Conservation (phyloP, 2,329 filamentous ascomycete genomes). For the Colletotrichum simmondsii region DNA sequence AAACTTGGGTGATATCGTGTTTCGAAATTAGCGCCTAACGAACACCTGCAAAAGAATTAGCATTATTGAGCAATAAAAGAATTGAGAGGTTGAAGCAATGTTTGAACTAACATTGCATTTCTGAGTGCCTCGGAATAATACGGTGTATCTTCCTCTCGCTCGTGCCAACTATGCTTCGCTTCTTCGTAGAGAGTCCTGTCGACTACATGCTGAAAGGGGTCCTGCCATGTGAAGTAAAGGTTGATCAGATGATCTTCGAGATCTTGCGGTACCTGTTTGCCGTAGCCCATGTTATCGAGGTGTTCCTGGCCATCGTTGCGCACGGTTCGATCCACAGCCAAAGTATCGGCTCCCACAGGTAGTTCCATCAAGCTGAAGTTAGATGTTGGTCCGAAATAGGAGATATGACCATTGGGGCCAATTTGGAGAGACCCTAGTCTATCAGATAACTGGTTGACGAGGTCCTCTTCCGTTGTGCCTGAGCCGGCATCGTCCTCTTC, state of each 20-base stretch:
- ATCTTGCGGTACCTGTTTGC: conserved; percentile 28
- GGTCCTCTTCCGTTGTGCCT: conserved; percentile 31
- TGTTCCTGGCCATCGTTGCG: conserved; percentile 40
- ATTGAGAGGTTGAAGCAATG: not conserved
- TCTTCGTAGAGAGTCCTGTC: conserved; percentile 38
- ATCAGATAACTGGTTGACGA: conserved; percentile 42
- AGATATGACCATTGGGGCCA: conserved; percentile 37
- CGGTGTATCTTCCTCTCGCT: conserved; percentile 36
- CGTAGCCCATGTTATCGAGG: conserved; percentile 38
- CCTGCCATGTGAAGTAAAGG: conserved; percentile 41
- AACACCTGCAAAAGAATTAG: conserved; percentile 43
- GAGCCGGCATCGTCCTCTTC: conserved; percentile 35
- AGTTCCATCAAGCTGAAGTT: conserved; percentile 42
- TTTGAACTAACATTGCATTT: conserved; percentile 40
- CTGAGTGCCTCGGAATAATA: conserved; percentile 42
- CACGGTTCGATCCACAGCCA: conserved; percentile 40
- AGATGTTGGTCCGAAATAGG: conserved; percentile 41
- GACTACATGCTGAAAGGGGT: conserved; percentile 40
- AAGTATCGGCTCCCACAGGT: conserved; percentile 35
- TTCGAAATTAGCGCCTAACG: conserved; percentile 55
- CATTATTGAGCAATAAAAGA: not conserved
- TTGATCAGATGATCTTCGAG: conserved; percentile 36
- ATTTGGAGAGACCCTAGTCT: conserved; percentile 40
- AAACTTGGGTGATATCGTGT: conserved; percentile 53
- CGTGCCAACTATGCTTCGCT: conserved; percentile 23